A percentile compares a stretch with the other conserved stretches of the same genome.
Conservation (phyloP, 2,329 filamentous ascomycete genomes). For the Colletotrichum somersetense region DNA sequence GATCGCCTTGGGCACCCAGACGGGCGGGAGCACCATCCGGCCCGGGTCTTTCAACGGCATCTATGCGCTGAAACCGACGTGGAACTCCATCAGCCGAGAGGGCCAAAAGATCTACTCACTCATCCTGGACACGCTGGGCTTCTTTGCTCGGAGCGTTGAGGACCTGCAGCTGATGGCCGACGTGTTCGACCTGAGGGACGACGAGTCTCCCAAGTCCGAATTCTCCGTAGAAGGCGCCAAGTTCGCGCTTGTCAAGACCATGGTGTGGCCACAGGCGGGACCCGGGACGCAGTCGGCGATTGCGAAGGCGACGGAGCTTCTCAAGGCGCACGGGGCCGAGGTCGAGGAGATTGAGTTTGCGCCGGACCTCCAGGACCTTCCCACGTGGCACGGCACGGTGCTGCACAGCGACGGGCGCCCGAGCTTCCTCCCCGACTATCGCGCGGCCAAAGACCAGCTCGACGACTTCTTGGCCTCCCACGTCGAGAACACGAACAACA, state of each 20-base stretch:
- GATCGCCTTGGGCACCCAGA: slow-evolving; percentile 74
- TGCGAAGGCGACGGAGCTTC: slow-evolving; percentile 53
- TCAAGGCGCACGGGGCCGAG: slow-evolving; percentile 62
- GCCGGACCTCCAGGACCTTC: slow-evolving; percentile 60
- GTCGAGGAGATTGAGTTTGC: slow-evolving; percentile 69
- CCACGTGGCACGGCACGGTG: slow-evolving; percentile 65
- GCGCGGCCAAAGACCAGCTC: slow-evolving; percentile 60
- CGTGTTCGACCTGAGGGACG: slow-evolving; percentile 66
- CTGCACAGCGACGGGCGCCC: slow-evolving; percentile 65
- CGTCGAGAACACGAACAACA: slow-evolving; percentile 61
- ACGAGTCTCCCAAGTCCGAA: slow-evolving; percentile 50
- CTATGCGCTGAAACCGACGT: slow-evolving; percentile 76
- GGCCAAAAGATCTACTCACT: slow-evolving; percentile 71
- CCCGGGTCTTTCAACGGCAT: slow-evolving; percentile 75
- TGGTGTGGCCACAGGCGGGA: slow-evolving; percentile 63
- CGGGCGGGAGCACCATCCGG: slow-evolving; percentile 72
- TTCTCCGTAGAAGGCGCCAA: slow-evolving; percentile 60
- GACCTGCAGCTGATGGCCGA: slow-evolving; percentile 70
- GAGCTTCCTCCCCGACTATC: slow-evolving; percentile 67
- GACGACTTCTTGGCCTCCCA: slow-evolving; percentile 59
- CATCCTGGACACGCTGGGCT: slow-evolving; percentile 72
- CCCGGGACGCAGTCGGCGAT: slow-evolving; percentile 59
- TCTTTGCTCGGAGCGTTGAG: slow-evolving; percentile 68
- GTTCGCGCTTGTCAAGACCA: slow-evolving; percentile 67
- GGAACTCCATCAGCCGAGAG: slow-evolving; percentile 72